Base-by-base conservation (phyloP, 2,329 filamentous ascomycete species). In the Colletotrichum horii region DNA sequence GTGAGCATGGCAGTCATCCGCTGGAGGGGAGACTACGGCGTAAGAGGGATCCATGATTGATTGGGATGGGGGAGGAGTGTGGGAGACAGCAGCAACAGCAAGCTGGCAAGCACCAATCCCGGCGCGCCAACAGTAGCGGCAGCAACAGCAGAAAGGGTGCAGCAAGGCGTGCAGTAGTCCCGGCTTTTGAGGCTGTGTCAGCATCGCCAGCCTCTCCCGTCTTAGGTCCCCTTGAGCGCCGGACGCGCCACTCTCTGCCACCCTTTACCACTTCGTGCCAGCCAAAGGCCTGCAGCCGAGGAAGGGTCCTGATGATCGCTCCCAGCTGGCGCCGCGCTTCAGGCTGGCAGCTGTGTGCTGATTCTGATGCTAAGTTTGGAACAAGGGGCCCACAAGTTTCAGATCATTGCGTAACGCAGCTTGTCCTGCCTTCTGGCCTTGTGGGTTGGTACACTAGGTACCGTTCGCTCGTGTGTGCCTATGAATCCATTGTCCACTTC, bases 131-230 rank as follows among this genome's bases (percentile, higher is more conserved):
- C 43, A 22, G 43, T 52, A 52, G 43, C 43, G 43, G 43, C 43
- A 52, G 43, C 43, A 22, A n/a, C n/a, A 52, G n/a, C n/a, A 52
- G n/a, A 52, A 52, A 66, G 55, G 56, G 62, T 58, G 60, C 69
- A 75, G 71, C 67, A 71, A 66, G 70, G 66, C 71, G 43, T 74
- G 74, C 74, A 74, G 64, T 74, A 69, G 74, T 74, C 64, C 74
- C 70, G 74, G 74, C 58, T 74, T 52, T 74, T 76, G 74, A 58
- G 74, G 74, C 74, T 70, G 71, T 76, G 74, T 76, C 71, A 78
- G 72, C 72, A 74, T 65, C 76, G 78, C 77, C 78, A 79, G 67
- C 73, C 69, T 66, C 61, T 28, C 64, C 61, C 32, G 24, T 56
- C 12, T n/a, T 34, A 68, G 30, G 48, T 34, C 43, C 30, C 34